phyloP scores from a whole-genome alignment of 495 filamentous ascomycete genomes.

The Neurospora intermedia region DNA sequence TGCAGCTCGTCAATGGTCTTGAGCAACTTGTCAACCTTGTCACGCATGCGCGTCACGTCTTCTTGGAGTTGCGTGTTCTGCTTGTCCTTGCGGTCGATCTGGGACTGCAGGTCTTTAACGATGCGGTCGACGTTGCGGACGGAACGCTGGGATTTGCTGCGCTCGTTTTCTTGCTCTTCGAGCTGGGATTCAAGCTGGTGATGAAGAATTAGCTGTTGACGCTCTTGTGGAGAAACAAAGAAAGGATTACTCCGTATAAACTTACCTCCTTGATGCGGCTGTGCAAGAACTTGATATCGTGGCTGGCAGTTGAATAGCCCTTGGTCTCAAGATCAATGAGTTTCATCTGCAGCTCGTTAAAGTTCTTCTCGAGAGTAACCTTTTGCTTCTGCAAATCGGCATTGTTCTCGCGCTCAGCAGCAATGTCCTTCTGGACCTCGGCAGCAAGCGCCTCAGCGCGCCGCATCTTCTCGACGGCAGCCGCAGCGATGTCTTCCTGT shows the following conservation, averaged over 20 bases:
- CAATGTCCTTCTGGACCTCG: constrained; percentile 92
- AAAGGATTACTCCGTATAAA: neutral
- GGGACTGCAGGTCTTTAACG: constrained; percentile 84
- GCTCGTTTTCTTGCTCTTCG: constrained; percentile 69
- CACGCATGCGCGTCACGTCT: constrained; percentile 70
- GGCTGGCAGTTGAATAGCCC: constrained; percentile 84
- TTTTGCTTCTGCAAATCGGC: constrained; percentile 87
- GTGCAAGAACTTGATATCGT: constrained; percentile 91
- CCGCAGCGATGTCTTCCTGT: constrained; percentile 85
- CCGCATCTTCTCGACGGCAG: constrained; percentile 97
- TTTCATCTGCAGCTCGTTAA: constrained; percentile 84
- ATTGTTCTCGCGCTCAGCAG: constrained; percentile 76
- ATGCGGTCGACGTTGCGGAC: constrained; percentile 90
- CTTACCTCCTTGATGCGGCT: constrained; percentile 92
- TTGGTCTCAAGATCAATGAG: constrained; percentile 94
- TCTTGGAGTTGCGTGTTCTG: constrained; percentile 66
- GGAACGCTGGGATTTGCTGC: constrained; percentile 69
- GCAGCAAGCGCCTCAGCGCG: constrained; percentile 78
- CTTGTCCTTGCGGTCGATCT: constrained; percentile 89
- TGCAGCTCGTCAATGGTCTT: constrained; percentile 90
- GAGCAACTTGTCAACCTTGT: constrained; percentile 82
- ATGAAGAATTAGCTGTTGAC: constrained; percentile 13
- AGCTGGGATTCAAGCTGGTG: constrained; percentile 80
- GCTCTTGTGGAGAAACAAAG: neutral
- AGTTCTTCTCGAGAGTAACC: constrained; percentile 73